Evolutionary conservation across 768 basidiomycete genomes (phyloP), one percentile per base, ranked within the genome.

Genomic region (Lentinus tigrinus): DNA sequence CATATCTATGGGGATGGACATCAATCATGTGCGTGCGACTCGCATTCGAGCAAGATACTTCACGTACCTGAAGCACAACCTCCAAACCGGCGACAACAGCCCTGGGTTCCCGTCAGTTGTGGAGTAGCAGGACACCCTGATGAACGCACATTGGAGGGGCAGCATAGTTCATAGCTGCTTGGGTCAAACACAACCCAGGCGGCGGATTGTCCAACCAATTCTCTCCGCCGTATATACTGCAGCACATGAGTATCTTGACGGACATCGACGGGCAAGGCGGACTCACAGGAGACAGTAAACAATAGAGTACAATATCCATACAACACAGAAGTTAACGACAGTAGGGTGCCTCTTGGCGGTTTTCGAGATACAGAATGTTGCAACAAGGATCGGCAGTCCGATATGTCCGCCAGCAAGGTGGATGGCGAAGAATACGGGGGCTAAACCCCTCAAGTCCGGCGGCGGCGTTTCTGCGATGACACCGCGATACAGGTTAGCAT

Each of bases 321-420:
- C 75, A n/a, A 80, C 52, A 56, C 82, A 85, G 59, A 85, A 80
- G 58, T 86, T 85, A 58, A 85, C 68, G 62, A 85, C 74, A 1
- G 78, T 78, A 0, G 82, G 80, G 52, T 79, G 81, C 54, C 80
- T 78, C 37, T 72, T 68, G 26, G 77, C 67, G 42, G 72, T 75
- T 62, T 73, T 78, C 50, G 75, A 77, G 23, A 77, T 57, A 17
- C 79, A 63, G 48, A 78, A 77, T 11, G 79, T 82, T 13, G 75
- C 58, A 31, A 85, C 68, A 38, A 85, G 71, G 10, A 81, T 58
- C 14, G 81, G 82, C 13, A 85, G 69, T 44, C 80, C 77, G 40
- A 83, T 66, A 55, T 85, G 79, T 1, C 83, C 84, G 34, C 82
- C 85, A 38, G 73, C 60, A 24, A 83, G 72, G 53, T 82, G 78